Evolutionary conservation across 768 basidiomycete genomes (phyloP).

Genomic region (Suillus tomentosus): DNA sequence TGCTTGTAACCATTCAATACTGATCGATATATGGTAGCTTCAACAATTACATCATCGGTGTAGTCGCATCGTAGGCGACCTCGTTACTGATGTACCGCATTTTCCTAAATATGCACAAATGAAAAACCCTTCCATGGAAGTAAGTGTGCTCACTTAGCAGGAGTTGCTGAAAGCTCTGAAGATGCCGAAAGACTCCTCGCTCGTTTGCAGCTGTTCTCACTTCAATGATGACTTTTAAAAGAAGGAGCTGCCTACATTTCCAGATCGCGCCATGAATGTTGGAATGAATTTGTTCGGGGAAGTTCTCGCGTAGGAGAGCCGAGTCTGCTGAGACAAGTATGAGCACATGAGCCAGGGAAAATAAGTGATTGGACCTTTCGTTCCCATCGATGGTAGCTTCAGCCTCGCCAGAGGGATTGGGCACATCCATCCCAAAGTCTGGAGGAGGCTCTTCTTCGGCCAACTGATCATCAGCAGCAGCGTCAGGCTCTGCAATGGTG

Average conservation of each 20-base stretch:
- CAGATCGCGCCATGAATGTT: not conserved
- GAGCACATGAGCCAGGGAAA: not conserved
- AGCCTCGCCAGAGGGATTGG: not conserved
- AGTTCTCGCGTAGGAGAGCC: not conserved
- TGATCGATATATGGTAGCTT: not conserved
- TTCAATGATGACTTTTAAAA: conserved; percentile 4
- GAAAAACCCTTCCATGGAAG: no score
- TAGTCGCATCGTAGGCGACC: not conserved
- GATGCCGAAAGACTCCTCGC: conserved; percentile 24
- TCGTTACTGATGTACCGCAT: not conserved
- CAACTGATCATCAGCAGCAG: conserved; percentile 11
- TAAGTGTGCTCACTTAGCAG: conserved; percentile 25
- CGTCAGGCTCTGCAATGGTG: conserved; percentile 17
- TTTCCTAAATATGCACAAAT: conserved; percentile 1
- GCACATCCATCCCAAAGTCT: not conserved
- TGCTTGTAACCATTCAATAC: conserved; percentile 5
- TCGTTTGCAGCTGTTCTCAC: conserved; percentile 26
- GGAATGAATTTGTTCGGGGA: conserved; percentile 2
- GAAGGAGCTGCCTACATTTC: not conserved
- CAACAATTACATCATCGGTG: conserved; percentile 10
- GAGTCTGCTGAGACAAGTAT: not conserved
- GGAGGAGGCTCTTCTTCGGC: conserved; percentile 10
- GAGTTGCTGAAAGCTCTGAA: conserved; percentile 14
- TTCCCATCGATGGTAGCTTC: not conserved
- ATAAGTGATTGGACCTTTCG: not conserved